phyloP scores from a whole-genome alignment of 805 yeast species.

The Priceomyces haplophilus region DNA sequence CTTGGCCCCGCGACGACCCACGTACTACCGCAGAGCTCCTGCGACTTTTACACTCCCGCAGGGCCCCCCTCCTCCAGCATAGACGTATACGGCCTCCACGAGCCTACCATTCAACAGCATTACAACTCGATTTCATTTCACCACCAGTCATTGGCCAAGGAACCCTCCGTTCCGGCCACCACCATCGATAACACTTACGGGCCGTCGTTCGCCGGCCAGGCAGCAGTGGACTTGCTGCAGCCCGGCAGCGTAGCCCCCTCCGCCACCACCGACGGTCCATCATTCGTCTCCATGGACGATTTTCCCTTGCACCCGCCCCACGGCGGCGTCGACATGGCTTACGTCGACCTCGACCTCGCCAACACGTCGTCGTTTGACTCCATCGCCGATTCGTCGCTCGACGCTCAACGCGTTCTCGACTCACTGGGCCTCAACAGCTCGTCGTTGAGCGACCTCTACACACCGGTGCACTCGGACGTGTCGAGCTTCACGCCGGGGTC shows the following conservation, averaged over 20 bases:
- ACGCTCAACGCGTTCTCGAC: neutral
- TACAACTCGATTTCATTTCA: constrained; percentile 1
- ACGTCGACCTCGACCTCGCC: constrained; percentile 24
- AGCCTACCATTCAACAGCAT: neutral
- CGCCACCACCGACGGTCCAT: no score
- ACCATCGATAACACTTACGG: neutral
- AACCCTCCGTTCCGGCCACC: neutral
- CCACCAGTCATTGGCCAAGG: neutral
- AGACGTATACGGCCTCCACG: neutral
- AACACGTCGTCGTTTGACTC: constrained; percentile 25
- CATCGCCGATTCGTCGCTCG: constrained; percentile 20
- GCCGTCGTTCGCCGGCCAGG: neutral
- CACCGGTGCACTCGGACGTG: constrained; percentile 18
- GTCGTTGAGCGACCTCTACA: constrained; percentile 15
- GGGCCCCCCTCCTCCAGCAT: neutral
- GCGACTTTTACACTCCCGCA: neutral
- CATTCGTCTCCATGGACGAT: constrained; percentile 14
- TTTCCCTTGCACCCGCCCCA: constrained; percentile 9
- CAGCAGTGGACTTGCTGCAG: constrained; percentile 1
- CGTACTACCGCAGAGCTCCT: neutral
- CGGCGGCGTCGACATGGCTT: constrained; percentile 17
- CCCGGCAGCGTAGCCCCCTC: no score
- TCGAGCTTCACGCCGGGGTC: constrained; percentile 17
- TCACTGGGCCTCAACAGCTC: constrained; percentile 11
- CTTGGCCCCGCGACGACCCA: neutral